Evolutionary conservation across 2,329 filamentous ascomycete species (phyloP), one percentile per base, ranked within the genome.

Genomic region (Paecilomyces sp.): DNA sequence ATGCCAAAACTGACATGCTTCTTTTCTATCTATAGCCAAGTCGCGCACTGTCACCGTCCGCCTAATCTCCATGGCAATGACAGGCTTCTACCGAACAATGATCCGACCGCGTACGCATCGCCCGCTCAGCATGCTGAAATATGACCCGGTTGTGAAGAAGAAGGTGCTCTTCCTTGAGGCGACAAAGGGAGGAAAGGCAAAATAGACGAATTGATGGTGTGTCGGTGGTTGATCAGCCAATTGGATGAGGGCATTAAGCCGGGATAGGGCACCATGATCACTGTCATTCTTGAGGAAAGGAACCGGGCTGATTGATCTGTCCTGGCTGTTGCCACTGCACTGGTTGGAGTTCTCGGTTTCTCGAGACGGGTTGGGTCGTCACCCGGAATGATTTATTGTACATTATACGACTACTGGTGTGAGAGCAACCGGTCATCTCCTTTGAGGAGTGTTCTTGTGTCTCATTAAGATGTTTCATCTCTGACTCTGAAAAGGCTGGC

Each of bases 61-160:
- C 74, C 88, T 99, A 67, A 82, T 99, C 75, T 96, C 92, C 64
- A 99, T 99, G 94, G 94, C 94, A 74, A 88, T 96, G 88, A 99
- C 94, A 28, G 94, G 94, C 71, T 99, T 92, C 84, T 99, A 93
- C 83, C 92, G 93, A 77, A 95, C 91, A 58, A 87, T 96, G 76
- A 83, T 88, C 67, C 88, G 95, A 61, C 92, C 92, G 12, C 88
- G 94, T 67, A 84, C 85, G 31, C 83, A 92, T 63, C 83, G 88
- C 53, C 92, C 95, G 59, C 85, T 99, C 78, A 95, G 92, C 80
- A 94, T 99, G 91, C 81, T 99, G 69, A 99, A 99, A 82, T 99
- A 99, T 78, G 94, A 99, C 74, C 94, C 94, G 51, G 92, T 99
- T 65, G 94, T 99, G 58, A 90, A 92, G 75, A 91, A 93, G 81